These are phyloP conservation scores for Epichloe sylvatica DNA, from an alignment of 2,329 filamentous ascomycete genomes.

Conservation along the genomic window DNA sequence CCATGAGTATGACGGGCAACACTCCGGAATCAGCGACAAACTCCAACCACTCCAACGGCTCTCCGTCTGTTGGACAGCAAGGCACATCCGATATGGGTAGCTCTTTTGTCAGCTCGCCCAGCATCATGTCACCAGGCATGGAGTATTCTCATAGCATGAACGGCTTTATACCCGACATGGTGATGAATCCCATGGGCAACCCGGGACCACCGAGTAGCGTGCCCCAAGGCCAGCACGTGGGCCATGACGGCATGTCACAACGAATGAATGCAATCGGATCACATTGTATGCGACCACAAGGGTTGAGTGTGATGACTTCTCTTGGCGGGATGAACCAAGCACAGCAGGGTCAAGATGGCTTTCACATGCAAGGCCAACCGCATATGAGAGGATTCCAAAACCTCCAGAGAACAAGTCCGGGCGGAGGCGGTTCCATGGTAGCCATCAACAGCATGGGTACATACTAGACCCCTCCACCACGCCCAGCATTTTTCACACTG, in stretches of 20 bases:
- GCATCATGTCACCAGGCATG: slow-evolving; percentile 37
- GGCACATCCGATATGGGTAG: slow-evolving; percentile 26
- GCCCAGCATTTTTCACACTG: background rate
- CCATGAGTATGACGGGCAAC: slow-evolving; percentile 20
- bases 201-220: slow-evolving; percentile 11
- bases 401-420: slow-evolving; percentile 31
- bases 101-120: slow-evolving; percentile 39
- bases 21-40: slow-evolving; percentile 20
- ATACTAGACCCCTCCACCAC: background rate
- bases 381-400: slow-evolving; percentile 32
- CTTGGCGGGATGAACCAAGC: slow-evolving; percentile 16
- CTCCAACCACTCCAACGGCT: slow-evolving; percentile 18
- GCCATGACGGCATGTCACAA: slow-evolving; percentile 16
- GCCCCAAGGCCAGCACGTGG: slow-evolving; percentile 15
- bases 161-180: slow-evolving; percentile 40
- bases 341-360: slow-evolving; percentile 19
- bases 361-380: slow-evolving; percentile 18
- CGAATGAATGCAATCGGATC: slow-evolving; percentile 13
- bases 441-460: slow-evolving; percentile 15
- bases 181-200: slow-evolving; percentile 34
- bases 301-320: slow-evolving; percentile 18
- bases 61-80: slow-evolving; percentile 16
- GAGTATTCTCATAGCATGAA: slow-evolving; percentile 33
- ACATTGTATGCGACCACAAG: slow-evolving; percentile 13
- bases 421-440: slow-evolving; percentile 14